A percentile compares a stretch with the other conserved stretches of the same genome.
phyloP scores from a whole-genome alignment of 345 rosid species.

The Citrus unshiu region DNA sequence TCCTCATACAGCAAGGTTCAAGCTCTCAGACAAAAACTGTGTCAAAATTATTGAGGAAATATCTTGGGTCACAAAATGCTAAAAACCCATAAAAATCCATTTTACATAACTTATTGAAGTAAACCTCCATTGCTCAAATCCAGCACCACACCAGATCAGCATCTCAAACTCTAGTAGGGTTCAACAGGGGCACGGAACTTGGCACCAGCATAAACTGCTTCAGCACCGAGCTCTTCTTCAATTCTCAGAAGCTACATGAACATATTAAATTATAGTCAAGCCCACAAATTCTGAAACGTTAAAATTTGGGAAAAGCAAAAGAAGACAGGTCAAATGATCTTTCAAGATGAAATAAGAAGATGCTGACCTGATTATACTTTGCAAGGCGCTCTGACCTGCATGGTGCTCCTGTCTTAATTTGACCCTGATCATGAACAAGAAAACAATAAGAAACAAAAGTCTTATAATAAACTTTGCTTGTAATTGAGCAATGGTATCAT shows the following conservation, averaged over 20 bases:
- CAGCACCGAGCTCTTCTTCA: slow-evolving; percentile 89
- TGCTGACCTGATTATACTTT: slow-evolving; percentile 79
- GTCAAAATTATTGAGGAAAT: slow-evolving; percentile 19
- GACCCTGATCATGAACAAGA: slow-evolving; percentile 51
- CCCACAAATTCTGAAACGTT: background rate
- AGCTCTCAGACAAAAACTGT: slow-evolving; percentile 19
- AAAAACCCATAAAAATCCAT: background rate
- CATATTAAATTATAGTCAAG: background rate
- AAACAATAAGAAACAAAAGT: background rate
- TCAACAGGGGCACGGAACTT: slow-evolving; percentile 84
- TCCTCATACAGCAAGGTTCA: background rate
- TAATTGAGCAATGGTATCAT: background rate
- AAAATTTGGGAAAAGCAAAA: background rate
- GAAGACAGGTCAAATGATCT: background rate
- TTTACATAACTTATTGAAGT: slow-evolving; percentile 20
- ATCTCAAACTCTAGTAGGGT: slow-evolving; percentile 53
- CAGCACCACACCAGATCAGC: background rate
- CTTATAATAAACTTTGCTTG: background rate
- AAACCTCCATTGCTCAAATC: background rate
- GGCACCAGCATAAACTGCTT: slow-evolving; percentile 79
- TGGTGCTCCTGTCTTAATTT: slow-evolving; percentile 97
- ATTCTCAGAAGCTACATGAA: slow-evolving; percentile 70
- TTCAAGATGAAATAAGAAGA: background rate
- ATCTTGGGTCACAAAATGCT: background rate
- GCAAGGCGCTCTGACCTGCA: slow-evolving; percentile 99